Evolutionary conservation across 164 flowering plant species (phyloP), one percentile per base, ranked within the genome.

Genomic region (Tetracentron sinense): DNA sequence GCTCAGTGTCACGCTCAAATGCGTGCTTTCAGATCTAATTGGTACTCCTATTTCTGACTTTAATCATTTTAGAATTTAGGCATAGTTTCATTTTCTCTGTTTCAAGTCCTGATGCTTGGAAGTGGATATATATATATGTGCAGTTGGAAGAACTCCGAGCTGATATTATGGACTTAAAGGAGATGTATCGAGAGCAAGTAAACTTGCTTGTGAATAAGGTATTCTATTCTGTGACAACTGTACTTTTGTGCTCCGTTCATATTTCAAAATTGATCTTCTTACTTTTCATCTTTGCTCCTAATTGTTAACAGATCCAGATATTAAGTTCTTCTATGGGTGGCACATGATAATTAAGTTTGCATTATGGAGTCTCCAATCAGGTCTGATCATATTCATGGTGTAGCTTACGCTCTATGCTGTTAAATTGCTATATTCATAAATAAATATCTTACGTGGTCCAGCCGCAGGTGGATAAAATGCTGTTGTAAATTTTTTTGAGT

Each of bases 161-260:
- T 12, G 99, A 94, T 78, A 91, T 94, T 54, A 74, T 83, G 44
- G 99, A 94, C 73, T 56, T 94, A 76, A 94, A 91, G 78, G 99
- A 94, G 77, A 94, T 94, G 99, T 94, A 94, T 74, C 79, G 97
- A 75, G 99, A 94, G 74, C 99, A 94, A 84, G 89, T 94, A n/a
- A 86, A 91, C 77, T 38, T 91, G 71, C 97, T 94, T 56, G 97
- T 94, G 55, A 91, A 88, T 60, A 77, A 94, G 96, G 99, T 94
- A 77, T 15, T 25, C 5, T 28, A 25, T 8, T 56, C 52, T 19
- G 25, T 0, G 20, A 17, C 30, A 22, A 6, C 7, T 0, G 23
- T 38, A 68, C 51, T n/a, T 60, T 44, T 14, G 35, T 14, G 6
- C 25, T 22, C 8, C 38, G 23, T 26, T 54, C 6, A 16, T 31